phyloP scores from a whole-genome alignment of 768 basidiomycete species.

The Boletus rubroflammeus region DNA sequence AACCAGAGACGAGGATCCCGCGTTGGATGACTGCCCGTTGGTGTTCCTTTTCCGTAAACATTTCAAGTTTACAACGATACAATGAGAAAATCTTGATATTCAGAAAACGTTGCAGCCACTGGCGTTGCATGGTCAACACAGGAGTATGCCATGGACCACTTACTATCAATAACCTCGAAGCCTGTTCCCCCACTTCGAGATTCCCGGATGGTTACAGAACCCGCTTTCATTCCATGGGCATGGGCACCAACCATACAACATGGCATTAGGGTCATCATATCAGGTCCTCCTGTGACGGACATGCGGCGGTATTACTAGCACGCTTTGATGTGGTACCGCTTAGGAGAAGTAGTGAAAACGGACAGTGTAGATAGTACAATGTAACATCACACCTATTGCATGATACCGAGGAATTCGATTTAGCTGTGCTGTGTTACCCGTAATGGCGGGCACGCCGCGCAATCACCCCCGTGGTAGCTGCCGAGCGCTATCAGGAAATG shows the following conservation, averaged over 20 bases:
- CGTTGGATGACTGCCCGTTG: slow-evolving; percentile 2
- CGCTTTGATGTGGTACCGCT: background rate
- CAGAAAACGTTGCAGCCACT: slow-evolving; percentile 7
- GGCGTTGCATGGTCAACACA: slow-evolving; percentile 7
- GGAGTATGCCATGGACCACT: slow-evolving; percentile 2
- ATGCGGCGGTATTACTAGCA: slow-evolving; percentile 8
- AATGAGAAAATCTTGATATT: background rate
- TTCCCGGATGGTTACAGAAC: slow-evolving; percentile 9
- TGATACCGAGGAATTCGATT: background rate
- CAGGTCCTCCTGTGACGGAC: background rate
- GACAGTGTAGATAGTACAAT: background rate
- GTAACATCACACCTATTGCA: background rate
- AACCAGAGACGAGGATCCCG: background rate
- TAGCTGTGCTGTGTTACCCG: background rate
- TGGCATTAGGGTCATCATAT: background rate
- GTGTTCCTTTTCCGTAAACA: slow-evolving; percentile 3
- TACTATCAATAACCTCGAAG: background rate
- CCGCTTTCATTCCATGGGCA: background rate
- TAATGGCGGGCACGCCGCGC: background rate
- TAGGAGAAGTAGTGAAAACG: background rate
- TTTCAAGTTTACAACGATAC: background rate
- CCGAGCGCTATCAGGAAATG: background rate
- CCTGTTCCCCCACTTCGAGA: slow-evolving; percentile 1
- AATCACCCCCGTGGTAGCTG: background rate
- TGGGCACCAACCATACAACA: slow-evolving; percentile 6